A percentile compares a stretch with the other conserved stretches of the same genome.
These are phyloP conservation scores for Tillandsia leiboldiana DNA, from an alignment of 176 grass and related monocot species.

Conservation along the genomic window DNA sequence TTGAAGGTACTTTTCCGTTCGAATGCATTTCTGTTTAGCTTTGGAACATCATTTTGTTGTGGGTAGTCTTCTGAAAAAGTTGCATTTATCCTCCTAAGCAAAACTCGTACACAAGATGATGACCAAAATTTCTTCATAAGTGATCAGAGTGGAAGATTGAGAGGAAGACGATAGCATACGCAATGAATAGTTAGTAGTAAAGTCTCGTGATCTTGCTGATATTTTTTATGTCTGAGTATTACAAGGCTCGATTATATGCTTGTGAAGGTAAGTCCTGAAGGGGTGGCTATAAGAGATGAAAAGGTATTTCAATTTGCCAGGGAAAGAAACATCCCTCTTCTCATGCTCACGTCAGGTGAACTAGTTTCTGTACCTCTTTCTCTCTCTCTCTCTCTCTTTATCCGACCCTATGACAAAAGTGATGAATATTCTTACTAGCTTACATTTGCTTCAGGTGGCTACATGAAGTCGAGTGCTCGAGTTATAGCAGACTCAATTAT, in stretches of 20 bases:
- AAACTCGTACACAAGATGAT: too few species aligned
- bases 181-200: neutral
- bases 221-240: neutral
- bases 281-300: constrained; percentile 75
- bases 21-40: neutral
- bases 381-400: neutral
- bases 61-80: too few species aligned
- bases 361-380: neutral
- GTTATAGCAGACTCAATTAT: constrained; percentile 73
- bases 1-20: constrained; percentile 44
- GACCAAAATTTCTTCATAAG: too few species aligned
- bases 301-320: constrained; percentile 82
- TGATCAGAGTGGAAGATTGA: too few species aligned
- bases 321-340: constrained; percentile 76
- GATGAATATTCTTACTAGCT: neutral
- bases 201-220: neutral
- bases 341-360: constrained; percentile 91
- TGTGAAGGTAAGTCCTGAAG: constrained; percentile 58
- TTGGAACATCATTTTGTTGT: neutral
- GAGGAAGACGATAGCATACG: too few species aligned
- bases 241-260: neutral
- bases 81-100: too few species aligned
- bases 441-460: constrained; percentile 48
- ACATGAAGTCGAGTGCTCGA: constrained; percentile 89
- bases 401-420: neutral